Conservation (phyloP, 768 basidiomycete genomes). For the Crucibulum laeve region DNA sequence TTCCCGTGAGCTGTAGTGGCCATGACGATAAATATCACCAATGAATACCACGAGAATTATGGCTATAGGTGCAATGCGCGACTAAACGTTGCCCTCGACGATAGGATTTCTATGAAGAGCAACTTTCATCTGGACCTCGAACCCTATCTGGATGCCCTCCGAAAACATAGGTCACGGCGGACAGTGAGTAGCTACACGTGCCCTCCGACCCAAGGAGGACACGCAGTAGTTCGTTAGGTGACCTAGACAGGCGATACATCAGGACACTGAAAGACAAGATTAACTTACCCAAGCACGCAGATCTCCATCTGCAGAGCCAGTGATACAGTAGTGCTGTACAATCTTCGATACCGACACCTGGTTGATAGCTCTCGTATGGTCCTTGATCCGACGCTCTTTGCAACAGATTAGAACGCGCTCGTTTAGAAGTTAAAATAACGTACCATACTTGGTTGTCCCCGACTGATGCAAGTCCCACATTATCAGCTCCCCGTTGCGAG, state of each 20-base stretch:
- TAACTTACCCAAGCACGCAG: conserved; percentile 71
- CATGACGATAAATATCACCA: too few species aligned
- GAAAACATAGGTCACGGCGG: too few species aligned
- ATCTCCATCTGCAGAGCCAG: conserved; percentile 78
- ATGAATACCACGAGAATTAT: too few species aligned
- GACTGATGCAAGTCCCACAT: conserved; percentile 77
- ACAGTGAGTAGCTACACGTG: too few species aligned
- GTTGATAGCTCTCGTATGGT: conserved; percentile 71
- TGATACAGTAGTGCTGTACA: conserved; percentile 69
- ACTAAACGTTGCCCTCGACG: too few species aligned
- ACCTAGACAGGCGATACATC: neutral
- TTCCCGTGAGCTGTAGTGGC: too few species aligned
- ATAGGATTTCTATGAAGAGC: too few species aligned
- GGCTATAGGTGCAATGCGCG: too few species aligned
- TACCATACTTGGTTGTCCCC: conserved; percentile 69
- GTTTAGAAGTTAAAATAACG: conserved; percentile 11
- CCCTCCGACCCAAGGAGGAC: too few species aligned
- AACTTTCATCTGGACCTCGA: too few species aligned
- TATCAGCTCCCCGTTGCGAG: conserved; percentile 76
- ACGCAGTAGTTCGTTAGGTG: neutral
- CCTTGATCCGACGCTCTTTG: conserved; percentile 60
- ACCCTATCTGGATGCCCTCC: too few species aligned
- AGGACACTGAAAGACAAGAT: neutral
- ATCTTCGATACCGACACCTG: conserved; percentile 63
- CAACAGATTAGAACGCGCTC: neutral